phyloP scores from a whole-genome alignment of 164 flowering plant genomes.

The Aristolochia californica region DNA sequence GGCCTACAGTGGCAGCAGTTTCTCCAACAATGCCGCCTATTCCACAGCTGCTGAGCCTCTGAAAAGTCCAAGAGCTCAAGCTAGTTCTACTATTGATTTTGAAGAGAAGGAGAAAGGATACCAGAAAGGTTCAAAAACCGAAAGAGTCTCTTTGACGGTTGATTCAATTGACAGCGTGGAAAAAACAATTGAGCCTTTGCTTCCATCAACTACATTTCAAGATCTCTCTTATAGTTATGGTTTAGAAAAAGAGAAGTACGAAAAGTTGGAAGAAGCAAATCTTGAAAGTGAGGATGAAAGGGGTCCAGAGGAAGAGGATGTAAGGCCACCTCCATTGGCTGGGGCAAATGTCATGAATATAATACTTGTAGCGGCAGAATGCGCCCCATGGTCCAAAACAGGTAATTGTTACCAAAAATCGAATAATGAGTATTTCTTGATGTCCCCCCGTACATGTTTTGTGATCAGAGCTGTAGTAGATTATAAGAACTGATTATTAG shows the following conservation, averaged over 20 bases:
- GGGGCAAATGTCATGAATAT: constrained; percentile 90
- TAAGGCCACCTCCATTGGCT: constrained; percentile 71
- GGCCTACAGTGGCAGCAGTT: not conserved
- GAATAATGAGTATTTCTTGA: not conserved
- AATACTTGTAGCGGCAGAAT: constrained; percentile 90
- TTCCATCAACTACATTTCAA: constrained; percentile 23
- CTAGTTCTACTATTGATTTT: not conserved
- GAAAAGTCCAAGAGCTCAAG: not conserved
- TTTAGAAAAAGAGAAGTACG: constrained; percentile 16
- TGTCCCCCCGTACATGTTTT: not conserved
- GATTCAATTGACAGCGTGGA: constrained; percentile 3
- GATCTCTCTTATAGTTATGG: constrained; percentile 12
- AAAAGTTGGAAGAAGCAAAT: constrained; percentile 8
- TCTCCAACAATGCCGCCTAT: not conserved
- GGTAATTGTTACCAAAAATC: constrained; percentile 35
- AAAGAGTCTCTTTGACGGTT: constrained; percentile 3
- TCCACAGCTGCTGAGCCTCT: not conserved
- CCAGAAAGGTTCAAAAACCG: constrained; percentile 9
- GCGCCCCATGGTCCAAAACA: constrained; percentile 94
- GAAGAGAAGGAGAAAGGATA: constrained; percentile 7
- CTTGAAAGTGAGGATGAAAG: not conserved
- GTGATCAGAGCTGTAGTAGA: not conserved
- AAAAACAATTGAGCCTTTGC: constrained; percentile 16
- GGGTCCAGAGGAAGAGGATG: constrained; percentile 22
- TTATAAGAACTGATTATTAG: constrained; percentile 6